phyloP scores from a whole-genome alignment of 768 basidiomycete species.

The Boletus huronensis region DNA sequence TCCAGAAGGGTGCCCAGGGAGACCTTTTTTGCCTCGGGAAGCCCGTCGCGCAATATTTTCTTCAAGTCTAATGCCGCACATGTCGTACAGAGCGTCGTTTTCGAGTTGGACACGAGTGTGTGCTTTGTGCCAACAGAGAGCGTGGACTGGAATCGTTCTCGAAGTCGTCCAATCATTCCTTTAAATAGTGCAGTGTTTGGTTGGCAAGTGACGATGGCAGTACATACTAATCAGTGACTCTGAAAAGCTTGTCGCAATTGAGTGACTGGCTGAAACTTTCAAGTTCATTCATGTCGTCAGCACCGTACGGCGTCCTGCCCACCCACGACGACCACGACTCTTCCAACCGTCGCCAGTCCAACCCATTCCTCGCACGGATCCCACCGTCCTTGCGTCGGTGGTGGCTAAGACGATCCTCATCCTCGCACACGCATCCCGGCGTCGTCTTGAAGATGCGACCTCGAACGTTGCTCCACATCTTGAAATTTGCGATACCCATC shows the following conservation, averaged over 20 bases:
- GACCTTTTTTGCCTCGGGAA: neutral
- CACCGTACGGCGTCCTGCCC: slow-evolving; percentile 8
- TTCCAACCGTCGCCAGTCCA: neutral
- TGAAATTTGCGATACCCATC: slow-evolving; percentile 45
- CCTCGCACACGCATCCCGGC: neutral
- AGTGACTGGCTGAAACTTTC: no score
- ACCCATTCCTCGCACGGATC: neutral
- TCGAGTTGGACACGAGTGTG: neutral
- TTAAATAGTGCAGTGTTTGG: no score
- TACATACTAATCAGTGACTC: no score
- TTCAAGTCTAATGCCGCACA: slow-evolving; percentile 10
- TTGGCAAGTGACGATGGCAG: no score
- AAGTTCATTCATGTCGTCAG: slow-evolving; percentile 7
- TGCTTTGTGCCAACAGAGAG: neutral
- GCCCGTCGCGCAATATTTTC: slow-evolving; percentile 12
- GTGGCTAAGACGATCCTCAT: slow-evolving; percentile 5
- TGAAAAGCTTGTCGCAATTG: no score
- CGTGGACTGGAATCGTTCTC: neutral
- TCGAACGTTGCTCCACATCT: slow-evolving; percentile 35
- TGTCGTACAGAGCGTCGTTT: slow-evolving; percentile 5
- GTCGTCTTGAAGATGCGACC: slow-evolving; percentile 16
- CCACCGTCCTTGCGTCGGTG: slow-evolving; percentile 1
- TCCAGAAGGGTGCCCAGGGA: slow-evolving; percentile 8
- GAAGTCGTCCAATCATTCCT: slow-evolving; percentile 3
- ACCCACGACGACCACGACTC: slow-evolving; percentile 10